Percentiles rank a stretch among this genome's conserved stretches.
Conservation (phyloP, 345 rosid genomes). For the Populus deltoides region DNA sequence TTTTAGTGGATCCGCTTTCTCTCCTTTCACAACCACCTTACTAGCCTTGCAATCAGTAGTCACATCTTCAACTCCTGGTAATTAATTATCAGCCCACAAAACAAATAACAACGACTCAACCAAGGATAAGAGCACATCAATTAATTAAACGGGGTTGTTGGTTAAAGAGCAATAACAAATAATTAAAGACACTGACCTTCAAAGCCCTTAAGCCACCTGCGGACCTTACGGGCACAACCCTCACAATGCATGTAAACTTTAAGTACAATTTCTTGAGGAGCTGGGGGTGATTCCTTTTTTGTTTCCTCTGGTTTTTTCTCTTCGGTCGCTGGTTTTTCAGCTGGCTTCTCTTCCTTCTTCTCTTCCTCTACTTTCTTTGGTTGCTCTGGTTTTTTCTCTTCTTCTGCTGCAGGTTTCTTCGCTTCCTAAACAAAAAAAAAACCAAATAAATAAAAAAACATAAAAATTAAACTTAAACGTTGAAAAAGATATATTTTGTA, state of each 20-base stretch:
- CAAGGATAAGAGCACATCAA: not conserved
- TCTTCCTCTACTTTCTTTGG: conserved; percentile 30
- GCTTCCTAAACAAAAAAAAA: conserved; percentile 38
- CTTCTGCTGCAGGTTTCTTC: conserved; percentile 45
- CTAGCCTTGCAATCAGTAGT: conserved; percentile 68
- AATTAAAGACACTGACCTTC: conserved; percentile 43
- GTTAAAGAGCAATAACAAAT: not conserved
- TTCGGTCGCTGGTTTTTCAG: conserved; percentile 30
- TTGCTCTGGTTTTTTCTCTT: conserved; percentile 39
- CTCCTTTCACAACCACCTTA: conserved; percentile 93
- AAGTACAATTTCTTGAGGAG: conserved; percentile 70
- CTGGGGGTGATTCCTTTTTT: conserved; percentile 40
- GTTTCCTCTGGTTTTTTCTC: conserved; percentile 43
- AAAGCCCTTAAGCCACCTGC: conserved; percentile 68
- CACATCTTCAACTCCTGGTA: conserved; percentile 82
- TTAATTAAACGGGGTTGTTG: not conserved
- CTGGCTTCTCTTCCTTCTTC: conserved; percentile 26
- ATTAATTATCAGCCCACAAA: not conserved
- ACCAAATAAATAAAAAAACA: not conserved
- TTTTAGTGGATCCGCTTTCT: conserved; percentile 83
- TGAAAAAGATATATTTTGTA: not conserved
- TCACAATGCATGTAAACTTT: conserved; percentile 95
- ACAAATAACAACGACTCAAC: not conserved
- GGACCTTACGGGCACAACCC: conserved; percentile 92
- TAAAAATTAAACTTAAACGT: not conserved